phyloP scores from a whole-genome alignment of 129 eudicot species.

The Ambrosia artemisiifolia region DNA sequence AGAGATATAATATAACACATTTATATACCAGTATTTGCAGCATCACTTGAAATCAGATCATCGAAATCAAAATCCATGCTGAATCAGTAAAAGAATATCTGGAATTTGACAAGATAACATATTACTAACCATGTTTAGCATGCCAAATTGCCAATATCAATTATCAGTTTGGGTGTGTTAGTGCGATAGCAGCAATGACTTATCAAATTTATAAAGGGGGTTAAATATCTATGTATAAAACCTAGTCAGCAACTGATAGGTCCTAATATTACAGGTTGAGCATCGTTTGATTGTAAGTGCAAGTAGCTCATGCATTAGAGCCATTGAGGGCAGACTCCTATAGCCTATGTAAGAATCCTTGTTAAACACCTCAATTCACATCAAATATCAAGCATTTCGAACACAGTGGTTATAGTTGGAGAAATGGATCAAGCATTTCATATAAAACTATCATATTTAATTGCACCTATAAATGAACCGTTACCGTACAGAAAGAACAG shows the following conservation, averaged over 20 bases:
- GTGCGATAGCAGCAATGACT: neutral
- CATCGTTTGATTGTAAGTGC: neutral
- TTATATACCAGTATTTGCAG: constrained; percentile 31
- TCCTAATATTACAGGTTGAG: constrained; percentile 1
- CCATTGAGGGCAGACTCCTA: neutral
- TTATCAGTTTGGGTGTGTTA: neutral
- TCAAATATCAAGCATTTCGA: neutral
- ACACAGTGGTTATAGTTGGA: neutral
- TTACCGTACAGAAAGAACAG: neutral
- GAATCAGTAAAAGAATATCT: constrained; percentile 12
- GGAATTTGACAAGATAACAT: constrained; percentile 3
- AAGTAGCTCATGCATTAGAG: neutral
- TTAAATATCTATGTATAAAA: neutral
- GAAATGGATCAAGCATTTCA: neutral
- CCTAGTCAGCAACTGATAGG: neutral
- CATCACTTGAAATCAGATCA: constrained; percentile 21
- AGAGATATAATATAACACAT: neutral
- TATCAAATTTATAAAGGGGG: neutral
- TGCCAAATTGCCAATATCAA: constrained; percentile 10
- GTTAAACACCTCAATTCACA: constrained; percentile 10
- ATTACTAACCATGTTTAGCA: constrained; percentile 4
- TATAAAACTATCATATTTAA: neutral
- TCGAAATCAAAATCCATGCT: constrained; percentile 31
- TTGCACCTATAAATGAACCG: neutral
- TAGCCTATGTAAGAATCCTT: neutral